Base-by-base conservation (phyloP, 148 eudicot genomes). In the Gaultheria prostrata region DNA sequence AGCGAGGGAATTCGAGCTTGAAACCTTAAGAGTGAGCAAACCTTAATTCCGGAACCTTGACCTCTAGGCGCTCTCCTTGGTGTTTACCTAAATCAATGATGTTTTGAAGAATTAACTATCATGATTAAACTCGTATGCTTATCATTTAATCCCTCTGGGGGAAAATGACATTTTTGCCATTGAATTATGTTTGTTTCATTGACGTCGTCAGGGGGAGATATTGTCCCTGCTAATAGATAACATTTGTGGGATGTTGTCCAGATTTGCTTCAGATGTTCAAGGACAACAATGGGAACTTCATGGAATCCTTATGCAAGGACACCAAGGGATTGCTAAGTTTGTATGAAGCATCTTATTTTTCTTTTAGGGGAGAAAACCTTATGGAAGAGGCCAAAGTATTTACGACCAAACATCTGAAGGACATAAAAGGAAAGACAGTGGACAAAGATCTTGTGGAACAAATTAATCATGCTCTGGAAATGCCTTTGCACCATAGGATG, bases 401-500 rank as follows among this genome's bases (percentile, higher is more conserved):
- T n/a, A 18, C 78, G 48, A 76, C 28, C 8, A 21, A 49, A 46
- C 28, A 48, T n/a, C 33, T 76, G 2, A 76, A 76, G 56, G 8
- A 32, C 33, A 63, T 24, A 63, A 63, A 63, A 32, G 70, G 17
- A 63, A 63, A 63, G 70, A 63, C 11, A 63, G 6, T 63, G 70
- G 70, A 63, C 33, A 26, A 24, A 26, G 70, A 26, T 4, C 70
- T 63, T 10, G 15, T 63, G 14, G 54, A 21, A 76, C 14, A 32
- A 76, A 48, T 73, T 5, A 26, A 21, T 6, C 78, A 48, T 76
- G 78, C 78, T 21, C 1, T 76, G 33, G 56, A 76, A 45, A 33
- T 46, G 21, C 78, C 78, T 9, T 75, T 46, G 78, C 78, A 75
- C 54, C 17, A 46, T 21, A 46, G 78, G 78, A 45, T 75, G 54